Conservation (phyloP, 2,329 filamentous ascomycete species). For the Torrubiellomyces zombiae region DNA sequence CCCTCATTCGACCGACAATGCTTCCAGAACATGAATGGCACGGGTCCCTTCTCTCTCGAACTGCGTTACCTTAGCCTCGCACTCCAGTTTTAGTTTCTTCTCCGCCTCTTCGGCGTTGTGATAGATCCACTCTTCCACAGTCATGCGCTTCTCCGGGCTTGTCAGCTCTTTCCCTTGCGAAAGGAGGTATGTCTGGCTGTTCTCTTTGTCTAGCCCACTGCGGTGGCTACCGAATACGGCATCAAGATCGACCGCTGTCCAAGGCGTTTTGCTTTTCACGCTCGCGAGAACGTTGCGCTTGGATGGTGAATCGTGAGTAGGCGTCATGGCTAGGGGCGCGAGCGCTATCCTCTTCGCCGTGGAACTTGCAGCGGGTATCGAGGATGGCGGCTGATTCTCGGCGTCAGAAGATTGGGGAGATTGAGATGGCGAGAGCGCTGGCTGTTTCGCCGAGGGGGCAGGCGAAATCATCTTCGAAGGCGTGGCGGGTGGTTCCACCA, state of each 20-base stretch:
- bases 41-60: conserved; percentile 73
- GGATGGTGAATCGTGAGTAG: conserved; percentile 39
- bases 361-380: conserved; percentile 33
- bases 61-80: conserved; percentile 62
- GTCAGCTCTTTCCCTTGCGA: conserved; percentile 45
- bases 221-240: conserved; percentile 38
- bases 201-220: conserved; percentile 33
- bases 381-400: conserved; percentile 63
- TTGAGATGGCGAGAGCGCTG: conserved; percentile 42
- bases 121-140: conserved; percentile 81
- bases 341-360: conserved; percentile 30
- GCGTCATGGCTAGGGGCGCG: conserved; percentile 27
- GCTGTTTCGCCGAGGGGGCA: conserved; percentile 32
- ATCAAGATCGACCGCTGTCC: conserved; percentile 65
- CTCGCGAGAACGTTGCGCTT: conserved; percentile 40
- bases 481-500: conserved; percentile 22
- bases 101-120: conserved; percentile 69
- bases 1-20: conserved; percentile 38
- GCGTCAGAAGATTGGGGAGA: conserved; percentile 65
- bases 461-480: conserved; percentile 25
- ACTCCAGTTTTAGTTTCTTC: conserved; percentile 60
- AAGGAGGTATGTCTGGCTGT: conserved; percentile 30
- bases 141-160: conserved; percentile 73
- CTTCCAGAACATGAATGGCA: conserved; percentile 64
- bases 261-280: conserved; percentile 42